Base-by-base conservation (phyloP, 2,329 filamentous ascomycete genomes). In the Pseudogymnoascus sp. region DNA sequence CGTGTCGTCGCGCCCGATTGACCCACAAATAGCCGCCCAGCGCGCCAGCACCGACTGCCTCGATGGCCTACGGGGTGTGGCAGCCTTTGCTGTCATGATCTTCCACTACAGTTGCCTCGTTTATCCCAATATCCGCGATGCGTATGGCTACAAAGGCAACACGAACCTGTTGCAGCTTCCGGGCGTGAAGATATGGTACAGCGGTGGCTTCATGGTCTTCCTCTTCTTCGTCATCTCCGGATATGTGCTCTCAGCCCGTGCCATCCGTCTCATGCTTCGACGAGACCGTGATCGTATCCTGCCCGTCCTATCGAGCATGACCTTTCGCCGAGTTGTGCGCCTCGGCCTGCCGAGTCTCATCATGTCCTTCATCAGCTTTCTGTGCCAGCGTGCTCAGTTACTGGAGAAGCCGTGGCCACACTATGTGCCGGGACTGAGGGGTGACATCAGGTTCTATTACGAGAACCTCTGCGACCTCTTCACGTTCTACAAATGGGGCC, bases 211-310 rank as follows among this genome's bases (percentile, higher is more conserved):
- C 7, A 77, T 77, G 75, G 77, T 80, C 2, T 74, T 77, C 65
- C 73, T 80, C 52, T 79, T 80, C 67, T 79, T 79, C 67, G 73
- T 79, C 63, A 76, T 80, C 34, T 79, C 77, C 1, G 77, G 78
- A 35, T 78, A 76, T 62, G 77, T 74, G 2, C 71, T 80, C 19
- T 73, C 76, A 6, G 72, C 74, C 63, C 76, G 76, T 63, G 74
- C 77, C 2, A 66, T 79, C 23, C 71, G 72, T 58, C 69, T 72
- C 30, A 72, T 77, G 6, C 75, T 74, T 59, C 65, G 70, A 8
- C 70, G 73, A 37, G 69, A 76, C 60, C 68, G 70, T 58, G 69
- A 71, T 13, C 68, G 70, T 7, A 72, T 74, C 58, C 71, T 72
- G 59, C 67, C 69, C 3, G 72, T 74, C 2, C 69, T 80, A 3